Evolutionary conservation across 306 rosid species (phyloP).

Genomic region (Fragaria ananassa): DNA sequence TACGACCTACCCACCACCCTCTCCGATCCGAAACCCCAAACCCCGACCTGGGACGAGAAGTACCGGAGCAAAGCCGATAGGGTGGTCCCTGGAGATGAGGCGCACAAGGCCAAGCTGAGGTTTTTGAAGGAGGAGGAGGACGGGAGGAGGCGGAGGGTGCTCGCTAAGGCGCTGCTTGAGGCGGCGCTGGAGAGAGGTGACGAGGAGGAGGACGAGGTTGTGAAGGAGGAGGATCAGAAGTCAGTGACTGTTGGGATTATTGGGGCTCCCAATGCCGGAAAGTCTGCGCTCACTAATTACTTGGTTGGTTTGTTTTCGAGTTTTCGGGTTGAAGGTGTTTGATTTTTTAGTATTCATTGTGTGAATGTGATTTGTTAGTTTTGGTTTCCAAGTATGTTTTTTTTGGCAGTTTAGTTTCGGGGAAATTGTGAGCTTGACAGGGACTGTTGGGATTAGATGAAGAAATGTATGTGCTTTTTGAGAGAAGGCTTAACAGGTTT

Average conservation of each 20-base stretch:
- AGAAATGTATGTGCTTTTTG: not conserved
- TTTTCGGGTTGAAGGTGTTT: not conserved
- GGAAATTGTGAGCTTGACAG: not conserved
- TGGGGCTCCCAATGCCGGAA: conserved; percentile 97
- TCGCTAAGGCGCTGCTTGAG: conserved; percentile 74
- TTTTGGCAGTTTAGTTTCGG: not conserved
- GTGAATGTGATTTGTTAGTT: not conserved
- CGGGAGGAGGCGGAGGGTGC: conserved; percentile 38
- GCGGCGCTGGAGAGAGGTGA: conserved; percentile 50
- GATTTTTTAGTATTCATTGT: not conserved
- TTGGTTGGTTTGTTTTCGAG: conserved; percentile 48
- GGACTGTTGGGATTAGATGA: not conserved
- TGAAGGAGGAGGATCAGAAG: conserved; percentile 82
- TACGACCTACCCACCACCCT: conserved; percentile 35
- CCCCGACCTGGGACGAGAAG: conserved; percentile 58
- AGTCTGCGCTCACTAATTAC: conserved; percentile 80
- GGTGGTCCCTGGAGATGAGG: conserved; percentile 35
- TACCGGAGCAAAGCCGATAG: conserved; percentile 53
- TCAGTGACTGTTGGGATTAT: conserved; percentile 82
- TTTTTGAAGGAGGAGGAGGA: conserved; percentile 55
- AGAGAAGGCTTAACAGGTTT: not conserved
- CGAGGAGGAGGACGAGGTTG: conserved; percentile 25
- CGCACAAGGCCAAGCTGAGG: conserved; percentile 38
- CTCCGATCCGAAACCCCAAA: conserved; percentile 24
- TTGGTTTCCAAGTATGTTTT: not conserved